Evolutionary conservation across 2,329 filamentous ascomycete species (phyloP).

Genomic region (Septoria petroselini): DNA sequence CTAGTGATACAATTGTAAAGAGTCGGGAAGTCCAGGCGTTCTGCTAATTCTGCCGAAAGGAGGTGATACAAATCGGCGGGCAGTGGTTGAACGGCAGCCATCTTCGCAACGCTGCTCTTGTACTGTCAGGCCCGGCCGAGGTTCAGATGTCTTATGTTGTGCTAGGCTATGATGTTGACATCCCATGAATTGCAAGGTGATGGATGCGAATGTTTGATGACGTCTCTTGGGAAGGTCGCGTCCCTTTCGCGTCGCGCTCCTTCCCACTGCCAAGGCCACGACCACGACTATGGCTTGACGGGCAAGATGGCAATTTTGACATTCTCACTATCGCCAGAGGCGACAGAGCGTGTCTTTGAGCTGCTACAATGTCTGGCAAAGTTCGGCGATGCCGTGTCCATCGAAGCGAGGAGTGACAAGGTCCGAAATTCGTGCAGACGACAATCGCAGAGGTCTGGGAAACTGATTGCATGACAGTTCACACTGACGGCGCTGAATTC

Average conservation of each 20-base stretch:
- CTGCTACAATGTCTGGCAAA: conserved; percentile 70
- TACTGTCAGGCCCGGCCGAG: neutral
- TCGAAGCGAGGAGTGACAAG: conserved; percentile 68
- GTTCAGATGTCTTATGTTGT: conserved; percentile 2
- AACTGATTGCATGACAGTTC: conserved; percentile 51
- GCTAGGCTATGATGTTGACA: too few species aligned
- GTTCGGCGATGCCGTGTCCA: conserved; percentile 74
- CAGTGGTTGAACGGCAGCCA: conserved; percentile 35
- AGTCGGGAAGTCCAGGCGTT: conserved; percentile 56
- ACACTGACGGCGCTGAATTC: conserved; percentile 71
- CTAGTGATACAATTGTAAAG: conserved; percentile 59
- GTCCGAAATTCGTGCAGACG: conserved; percentile 42
- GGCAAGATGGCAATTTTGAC: conserved; percentile 52
- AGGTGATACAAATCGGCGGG: conserved; percentile 61
- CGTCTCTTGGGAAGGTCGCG: conserved; percentile 13
- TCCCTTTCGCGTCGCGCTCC: conserved; percentile 8
- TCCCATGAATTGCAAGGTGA: too few species aligned
- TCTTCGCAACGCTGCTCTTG: neutral
- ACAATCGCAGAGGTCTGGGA: neutral
- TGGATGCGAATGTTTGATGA: too few species aligned
- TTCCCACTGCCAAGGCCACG: conserved; percentile 2
- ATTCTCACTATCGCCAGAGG: conserved; percentile 72
- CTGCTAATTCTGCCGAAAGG: conserved; percentile 58
- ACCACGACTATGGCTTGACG: conserved; percentile 10
- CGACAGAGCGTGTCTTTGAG: conserved; percentile 68